Conservation (phyloP, 805 yeast genomes). For the Spathaspora sp. region DNA sequence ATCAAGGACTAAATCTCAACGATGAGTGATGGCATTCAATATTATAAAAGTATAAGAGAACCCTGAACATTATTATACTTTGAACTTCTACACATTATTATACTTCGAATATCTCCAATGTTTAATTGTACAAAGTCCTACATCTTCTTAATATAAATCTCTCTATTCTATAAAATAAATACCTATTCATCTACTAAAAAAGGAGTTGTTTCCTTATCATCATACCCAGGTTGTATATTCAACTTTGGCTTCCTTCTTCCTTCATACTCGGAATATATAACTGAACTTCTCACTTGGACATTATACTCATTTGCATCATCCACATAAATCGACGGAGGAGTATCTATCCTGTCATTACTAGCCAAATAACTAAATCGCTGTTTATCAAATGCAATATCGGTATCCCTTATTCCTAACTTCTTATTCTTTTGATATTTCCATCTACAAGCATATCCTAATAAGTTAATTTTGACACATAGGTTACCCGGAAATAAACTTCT, state of each 20-base stretch:
- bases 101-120: too few species aligned
- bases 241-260: neutral
- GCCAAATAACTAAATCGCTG: slow-evolving; percentile 24
- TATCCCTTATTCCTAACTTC: slow-evolving; percentile 22
- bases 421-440: slow-evolving; percentile 39
- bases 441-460: slow-evolving; percentile 45
- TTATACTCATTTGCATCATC: slow-evolving; percentile 2
- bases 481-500: neutral
- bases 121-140: too few species aligned
- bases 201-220: neutral
- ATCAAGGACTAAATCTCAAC: too few species aligned
- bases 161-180: neutral
- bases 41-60: too few species aligned
- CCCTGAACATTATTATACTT: too few species aligned
- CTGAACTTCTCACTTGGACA: slow-evolving; percentile 2
- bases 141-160: too few species aligned
- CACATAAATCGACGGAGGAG: slow-evolving; percentile 4
- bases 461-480: slow-evolving; percentile 28
- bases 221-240: neutral
- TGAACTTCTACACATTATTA: too few species aligned
- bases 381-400: slow-evolving; percentile 23
- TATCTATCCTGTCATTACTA: slow-evolving; percentile 5
- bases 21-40: too few species aligned
- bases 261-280: slow-evolving; percentile 2
- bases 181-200: neutral